These are phyloP conservation scores for Hypoxylon sp. DNA, from an alignment of 2,329 filamentous ascomycete genomes.

Conservation along the genomic window DNA sequence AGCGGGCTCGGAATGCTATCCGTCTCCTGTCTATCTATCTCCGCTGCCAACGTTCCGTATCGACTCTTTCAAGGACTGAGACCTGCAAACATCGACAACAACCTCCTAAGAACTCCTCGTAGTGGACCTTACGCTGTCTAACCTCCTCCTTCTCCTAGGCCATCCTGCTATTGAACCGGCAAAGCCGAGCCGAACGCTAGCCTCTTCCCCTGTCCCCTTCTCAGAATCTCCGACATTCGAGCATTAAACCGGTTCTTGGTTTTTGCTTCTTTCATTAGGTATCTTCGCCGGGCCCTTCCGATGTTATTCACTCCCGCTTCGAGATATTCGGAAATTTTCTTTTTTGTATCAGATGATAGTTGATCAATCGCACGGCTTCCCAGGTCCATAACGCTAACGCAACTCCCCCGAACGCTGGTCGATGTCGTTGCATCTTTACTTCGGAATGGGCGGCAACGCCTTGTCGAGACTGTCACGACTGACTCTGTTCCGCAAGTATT, in stretches of 20 bases:
- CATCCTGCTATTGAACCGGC: not conserved
- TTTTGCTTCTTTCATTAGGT: conserved; percentile 27
- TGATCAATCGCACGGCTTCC: not conserved
- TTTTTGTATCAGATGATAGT: conserved; percentile 10
- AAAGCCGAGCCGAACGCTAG: not conserved
- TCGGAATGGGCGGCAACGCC: conserved; percentile 64
- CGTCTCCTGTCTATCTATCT: not conserved
- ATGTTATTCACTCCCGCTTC: conserved; percentile 18
- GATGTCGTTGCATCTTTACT: conserved; percentile 16
- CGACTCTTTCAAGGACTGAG: not conserved
- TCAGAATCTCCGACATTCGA: conserved; percentile 1
- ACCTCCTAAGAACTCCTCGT: not conserved
- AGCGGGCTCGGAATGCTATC: conserved; percentile 1
- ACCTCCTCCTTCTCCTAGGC: not conserved
- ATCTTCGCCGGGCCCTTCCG: not conserved
- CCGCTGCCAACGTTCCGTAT: not conserved
- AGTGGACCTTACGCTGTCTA: not conserved
- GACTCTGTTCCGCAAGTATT: conserved; percentile 49
- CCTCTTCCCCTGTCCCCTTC: not conserved
- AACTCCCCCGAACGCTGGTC: not conserved
- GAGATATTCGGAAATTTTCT: conserved; percentile 5
- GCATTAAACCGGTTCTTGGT: conserved; percentile 16
- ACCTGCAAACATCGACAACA: not conserved
- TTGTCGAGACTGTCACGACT: conserved; percentile 68
- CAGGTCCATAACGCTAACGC: conserved; percentile 22